Percentiles rank a stretch among this genome's conserved stretches.
Evolutionary conservation across 345 rosid species (phyloP).

Genomic region (Cardamine occulta): DNA sequence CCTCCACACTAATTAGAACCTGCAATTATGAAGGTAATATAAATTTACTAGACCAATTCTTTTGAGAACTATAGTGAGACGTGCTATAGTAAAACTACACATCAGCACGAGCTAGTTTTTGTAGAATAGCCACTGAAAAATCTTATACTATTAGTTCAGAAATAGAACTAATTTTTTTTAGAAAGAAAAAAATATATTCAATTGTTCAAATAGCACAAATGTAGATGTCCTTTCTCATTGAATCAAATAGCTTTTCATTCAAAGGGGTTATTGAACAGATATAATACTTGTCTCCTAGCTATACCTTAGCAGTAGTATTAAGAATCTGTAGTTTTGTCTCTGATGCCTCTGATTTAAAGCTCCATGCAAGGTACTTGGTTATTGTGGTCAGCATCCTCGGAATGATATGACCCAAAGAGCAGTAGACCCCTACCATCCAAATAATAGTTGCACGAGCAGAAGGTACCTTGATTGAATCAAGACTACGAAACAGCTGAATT

Average conservation of each 20-base stretch:
- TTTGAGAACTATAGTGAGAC: constrained; percentile 18
- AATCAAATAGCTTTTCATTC: constrained; percentile 6
- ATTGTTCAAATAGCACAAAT: constrained; percentile 15
- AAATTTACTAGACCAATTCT: constrained; percentile 16
- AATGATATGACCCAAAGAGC: constrained; percentile 70
- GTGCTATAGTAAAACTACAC: constrained; percentile 9
- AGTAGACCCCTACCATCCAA: constrained; percentile 95
- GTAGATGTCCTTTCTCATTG: not conserved
- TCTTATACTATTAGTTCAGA: not conserved
- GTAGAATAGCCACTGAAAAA: not conserved
- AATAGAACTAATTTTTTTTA: not conserved
- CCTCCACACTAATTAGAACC: constrained; percentile 60
- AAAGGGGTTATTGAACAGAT: not conserved
- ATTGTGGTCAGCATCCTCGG: constrained; percentile 77
- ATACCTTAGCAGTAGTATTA: constrained; percentile 75
- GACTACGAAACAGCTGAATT: constrained; percentile 71
- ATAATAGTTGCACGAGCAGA: constrained; percentile 88
- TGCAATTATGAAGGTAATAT: constrained; percentile 45
- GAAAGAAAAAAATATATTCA: not conserved
- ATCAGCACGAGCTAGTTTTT: not conserved
- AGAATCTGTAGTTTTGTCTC: constrained; percentile 97
- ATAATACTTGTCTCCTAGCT: not conserved
- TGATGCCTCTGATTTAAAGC: constrained; percentile 77
- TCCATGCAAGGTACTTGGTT: constrained; percentile 86
- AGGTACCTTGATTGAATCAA: constrained; percentile 86